Conservation (phyloP, 768 basidiomycete species). For the Phylloporus sp. region DNA sequence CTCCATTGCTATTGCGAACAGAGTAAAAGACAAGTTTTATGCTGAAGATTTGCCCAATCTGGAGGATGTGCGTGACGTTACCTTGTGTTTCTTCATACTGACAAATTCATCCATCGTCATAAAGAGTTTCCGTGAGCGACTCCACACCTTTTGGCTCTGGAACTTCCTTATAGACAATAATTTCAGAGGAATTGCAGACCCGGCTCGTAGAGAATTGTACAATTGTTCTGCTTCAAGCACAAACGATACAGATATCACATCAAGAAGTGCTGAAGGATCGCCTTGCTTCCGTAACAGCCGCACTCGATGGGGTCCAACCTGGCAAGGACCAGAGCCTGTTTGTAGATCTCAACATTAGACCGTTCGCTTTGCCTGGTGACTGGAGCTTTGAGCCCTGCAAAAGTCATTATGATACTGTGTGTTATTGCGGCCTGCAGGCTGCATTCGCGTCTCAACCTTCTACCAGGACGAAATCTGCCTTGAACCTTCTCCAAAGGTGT, state of each 20-base stretch:
- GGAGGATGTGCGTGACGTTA: conserved; percentile 55
- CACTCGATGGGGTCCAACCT: conserved; percentile 50
- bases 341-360: conserved; percentile 63
- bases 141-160: neutral
- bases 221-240: conserved; percentile 52
- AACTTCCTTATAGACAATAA: neutral
- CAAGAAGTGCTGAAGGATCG: conserved; percentile 53
- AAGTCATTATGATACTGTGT: conserved; percentile 71
- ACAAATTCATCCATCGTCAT: conserved; percentile 25
- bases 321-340: conserved; percentile 64
- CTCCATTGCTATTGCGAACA: conserved; percentile 65
- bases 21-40: conserved; percentile 65
- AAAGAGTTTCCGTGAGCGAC: conserved; percentile 62
- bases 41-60: conserved; percentile 59
- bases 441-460: neutral
- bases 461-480: conserved; percentile 45
- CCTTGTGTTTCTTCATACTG: conserved; percentile 4
- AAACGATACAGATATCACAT: conserved; percentile 54
- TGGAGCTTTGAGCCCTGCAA: conserved; percentile 74
- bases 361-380: conserved; percentile 59
- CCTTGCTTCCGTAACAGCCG: conserved; percentile 41
- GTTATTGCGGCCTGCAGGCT: conserved; percentile 16
- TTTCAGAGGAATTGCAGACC: conserved; percentile 66
- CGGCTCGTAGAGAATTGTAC: conserved; percentile 53
- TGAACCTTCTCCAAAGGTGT: conserved; percentile 67